Base-by-base conservation (phyloP, 345 rosid species). In the Brassica cretica region DNA sequence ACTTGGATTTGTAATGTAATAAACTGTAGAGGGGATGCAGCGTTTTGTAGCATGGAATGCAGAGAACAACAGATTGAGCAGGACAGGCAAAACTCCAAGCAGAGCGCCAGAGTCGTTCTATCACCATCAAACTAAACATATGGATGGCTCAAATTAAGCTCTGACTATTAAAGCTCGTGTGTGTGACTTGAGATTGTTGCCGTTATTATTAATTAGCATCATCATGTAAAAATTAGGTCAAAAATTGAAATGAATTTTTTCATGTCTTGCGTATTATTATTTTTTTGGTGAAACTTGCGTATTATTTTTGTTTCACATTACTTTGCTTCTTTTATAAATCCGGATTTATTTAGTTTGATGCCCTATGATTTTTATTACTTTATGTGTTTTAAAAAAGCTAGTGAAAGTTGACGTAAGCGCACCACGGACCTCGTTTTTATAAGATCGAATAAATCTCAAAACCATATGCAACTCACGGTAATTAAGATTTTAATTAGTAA, bases 1-100 rank as follows among this genome's bases (percentile, higher is more conserved):
- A 16, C 15, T 33, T 73, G 21, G 64, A 3, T 55, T 27, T 27
- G 68, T 72, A 37, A 10, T 63, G 70, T 63, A 6, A 72, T 16
- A 73, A 72, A 78, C 29, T 76, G 75, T 9, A 90, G 97, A 87
- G 97, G 98, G 51, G 93, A 93, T 58, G 79, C 88, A 44, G 98
- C 94, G 12, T 93, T 93, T 85, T 93, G 98, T 70, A 89, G 97
- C 70, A 75, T 66, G 78, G 93, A 88, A 80, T 93, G 97, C 84
- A 87, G 98, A 84, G 98, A 88, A 67, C 72, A 86, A 62, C 89
- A 85, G 80, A 90, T 91, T 72, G 85, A 90, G 81, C 86, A 84
- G 60, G 97, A 93, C 71, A 89, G 79, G 74, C 74, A 84, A 83
- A 76, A 87, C 83, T 65, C 77, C 77, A 78, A 69, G 66, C 64